Percentiles rank a stretch among this genome's conserved stretches.
Conservation (phyloP, 805 yeast species). For the Cyberlindnera japonica region DNA sequence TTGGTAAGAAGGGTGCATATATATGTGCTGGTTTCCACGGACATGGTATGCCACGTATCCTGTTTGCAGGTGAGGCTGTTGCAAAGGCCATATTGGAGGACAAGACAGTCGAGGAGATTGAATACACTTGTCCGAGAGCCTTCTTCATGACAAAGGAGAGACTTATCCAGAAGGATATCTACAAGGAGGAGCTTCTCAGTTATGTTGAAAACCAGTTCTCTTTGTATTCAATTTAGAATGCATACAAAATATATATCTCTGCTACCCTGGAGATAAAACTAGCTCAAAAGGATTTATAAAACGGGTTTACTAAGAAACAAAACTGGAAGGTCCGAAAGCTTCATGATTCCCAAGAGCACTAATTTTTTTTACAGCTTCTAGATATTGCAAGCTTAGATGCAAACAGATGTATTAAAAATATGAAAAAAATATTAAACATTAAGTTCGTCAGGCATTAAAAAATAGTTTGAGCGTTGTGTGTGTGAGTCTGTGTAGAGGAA, state of each 20-base stretch:
- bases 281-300: too few relatives aligned
- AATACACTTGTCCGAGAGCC: constrained; percentile 19
- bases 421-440: too few relatives aligned
- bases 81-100: constrained; percentile 26
- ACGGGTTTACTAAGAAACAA: too few relatives aligned
- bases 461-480: neutral
- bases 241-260: too few relatives aligned
- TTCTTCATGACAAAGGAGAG: constrained; percentile 21
- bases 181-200: constrained; percentile 9
- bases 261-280: too few relatives aligned
- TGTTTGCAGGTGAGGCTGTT: constrained; percentile 37
- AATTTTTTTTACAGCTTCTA: too few relatives aligned
- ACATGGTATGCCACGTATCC: constrained; percentile 50
- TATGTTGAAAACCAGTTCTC: constrained; percentile 7
- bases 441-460: constrained; percentile 2
- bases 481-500: neutral
- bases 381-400: too few relatives aligned
- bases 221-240: too few relatives aligned
- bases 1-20: constrained; percentile 30
- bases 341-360: too few relatives aligned
- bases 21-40: constrained; percentile 48
- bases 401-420: too few relatives aligned
- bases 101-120: constrained; percentile 14
- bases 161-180: constrained; percentile 12
- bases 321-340: too few relatives aligned